Evolutionary conservation across 108 stramenopile species (phyloP), one percentile per base, ranked within the genome.

Genomic region (Epithemia pelagica): DNA sequence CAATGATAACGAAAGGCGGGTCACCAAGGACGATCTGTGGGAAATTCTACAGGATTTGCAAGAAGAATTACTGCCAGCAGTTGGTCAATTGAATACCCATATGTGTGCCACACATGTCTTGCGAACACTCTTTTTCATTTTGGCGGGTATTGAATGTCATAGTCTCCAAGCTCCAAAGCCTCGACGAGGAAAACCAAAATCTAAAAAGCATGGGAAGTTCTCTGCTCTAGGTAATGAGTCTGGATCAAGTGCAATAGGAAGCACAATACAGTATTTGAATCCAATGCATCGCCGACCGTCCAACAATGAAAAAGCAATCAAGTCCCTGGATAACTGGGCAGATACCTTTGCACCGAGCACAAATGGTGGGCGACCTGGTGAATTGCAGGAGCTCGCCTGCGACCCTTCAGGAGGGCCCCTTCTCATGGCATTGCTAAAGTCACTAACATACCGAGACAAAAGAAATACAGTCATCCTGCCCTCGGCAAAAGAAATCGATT

Each of bases 61-160:
- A 2, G 78, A 85, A 24, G 92, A 93, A 63, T 69, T 93, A 30
- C 59, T 62, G 23, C 83, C 73, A n/a, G 73, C 68, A 54, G 75
- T 80, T 56, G 28, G 78, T 0, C 77, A 89, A 29, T 69, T 93
- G 59, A 76, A 84, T 2, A 78, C 79, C n/a, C 92, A 93, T 72
- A 69, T 93, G 7, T 93, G 92, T 73, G 92, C 89, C 15, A 85
- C 86, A 25, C 92, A 93, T 69, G 92, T 93, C 0, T 65, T 93
- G 27, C 68, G 92, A 46, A 78, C 92, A 18, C 70, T 90, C 0
- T 54, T 93, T 7, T 89, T 83, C 61, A 82, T 90, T 7, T 70
- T 92, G 30, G 83, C 82, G 31, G 88, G 88, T 32, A 84, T 84
- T 30, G 3, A 30, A 37, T 24, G 24, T 30, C 56, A 26, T 23